Base-by-base conservation (phyloP, 371 early-diverging fungal species). In the Mortierella sp. region DNA sequence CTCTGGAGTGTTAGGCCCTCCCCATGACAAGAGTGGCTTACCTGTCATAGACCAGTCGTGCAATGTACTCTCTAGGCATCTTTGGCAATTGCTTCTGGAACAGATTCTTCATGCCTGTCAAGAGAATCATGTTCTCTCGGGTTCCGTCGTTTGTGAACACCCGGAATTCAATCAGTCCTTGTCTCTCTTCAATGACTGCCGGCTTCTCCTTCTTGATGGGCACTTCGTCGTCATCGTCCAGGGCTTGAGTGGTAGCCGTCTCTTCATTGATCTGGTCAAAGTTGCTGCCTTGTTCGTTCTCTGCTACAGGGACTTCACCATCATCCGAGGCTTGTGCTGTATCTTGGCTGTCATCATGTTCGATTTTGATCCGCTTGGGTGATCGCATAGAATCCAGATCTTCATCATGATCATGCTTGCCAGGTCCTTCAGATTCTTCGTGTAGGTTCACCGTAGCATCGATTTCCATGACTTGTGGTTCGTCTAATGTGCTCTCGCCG, bases 21-120 rank as follows among this genome's bases (percentile, higher is more conserved):
- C n/a, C 17, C 21, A 46, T 37, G 39, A 13, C 0, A 17, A 17
- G 16, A 28, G 2, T n/a, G n/a, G 16, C 16, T 10, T 86, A 92
- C 88, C 86, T 65, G 76, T 99, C 99, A 80, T 97, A 99, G 0
- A 99, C 97, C 21, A 99, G 88, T 19, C 98, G 86, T 0, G 97
- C 91, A 63, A 99, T 99, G 70, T 99, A 99, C 66, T 99, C 99
- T 72, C 93, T 92, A 14, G 99, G 99, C 99, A 99, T 99, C 62
- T 98, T 99, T 13, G 99, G 99, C 52, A 99, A 83, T 79, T 99
- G 99, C 60, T 93, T 94, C 79, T 98, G 97, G 80, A 99, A 98
- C 41, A 99, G 91, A 73, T 92, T 94, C 80, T 98, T 98, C 54
- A 99, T 83, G 27, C 94, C 95, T 0, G 98, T 94, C 59, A 99